phyloP scores from a whole-genome alignment of 305 asterid genomes.

The Solanum hybrid region DNA sequence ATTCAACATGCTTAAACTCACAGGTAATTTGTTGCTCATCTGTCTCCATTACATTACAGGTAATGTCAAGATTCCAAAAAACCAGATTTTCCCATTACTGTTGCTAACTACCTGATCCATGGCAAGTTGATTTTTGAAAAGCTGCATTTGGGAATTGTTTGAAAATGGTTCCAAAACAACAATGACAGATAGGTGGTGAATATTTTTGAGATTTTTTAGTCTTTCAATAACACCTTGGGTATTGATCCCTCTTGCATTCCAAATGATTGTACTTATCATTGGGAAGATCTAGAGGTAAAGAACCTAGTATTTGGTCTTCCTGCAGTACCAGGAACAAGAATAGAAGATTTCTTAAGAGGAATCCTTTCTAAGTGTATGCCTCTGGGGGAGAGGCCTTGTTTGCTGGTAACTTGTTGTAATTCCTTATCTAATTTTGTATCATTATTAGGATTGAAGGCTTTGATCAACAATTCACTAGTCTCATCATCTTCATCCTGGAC shows the following conservation, averaged over 20 bases:
- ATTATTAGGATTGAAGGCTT: background rate
- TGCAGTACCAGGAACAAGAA: background rate
- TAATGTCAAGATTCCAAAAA: background rate
- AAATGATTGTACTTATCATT: background rate
- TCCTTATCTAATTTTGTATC: background rate
- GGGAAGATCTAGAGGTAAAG: background rate
- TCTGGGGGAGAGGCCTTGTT: background rate
- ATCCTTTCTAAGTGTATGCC: background rate
- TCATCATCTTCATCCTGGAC: background rate
- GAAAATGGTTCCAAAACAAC: background rate
- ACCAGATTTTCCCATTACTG: background rate
- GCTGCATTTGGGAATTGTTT: background rate
- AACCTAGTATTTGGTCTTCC: background rate
- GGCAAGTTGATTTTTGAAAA: background rate
- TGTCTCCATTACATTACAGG: background rate
- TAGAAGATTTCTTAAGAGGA: background rate
- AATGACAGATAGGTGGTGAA: too few species aligned
- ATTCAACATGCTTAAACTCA: too few species aligned
- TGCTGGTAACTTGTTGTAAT: background rate
- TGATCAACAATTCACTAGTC: background rate
- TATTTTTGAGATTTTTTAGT: background rate
- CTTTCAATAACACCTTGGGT: background rate
- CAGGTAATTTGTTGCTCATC: too few species aligned
- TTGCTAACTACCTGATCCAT: background rate
- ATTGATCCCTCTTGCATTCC: background rate